Evolutionary conservation across 257 asterid genomes (phyloP).

Genomic region (Solanum boliviense): DNA sequence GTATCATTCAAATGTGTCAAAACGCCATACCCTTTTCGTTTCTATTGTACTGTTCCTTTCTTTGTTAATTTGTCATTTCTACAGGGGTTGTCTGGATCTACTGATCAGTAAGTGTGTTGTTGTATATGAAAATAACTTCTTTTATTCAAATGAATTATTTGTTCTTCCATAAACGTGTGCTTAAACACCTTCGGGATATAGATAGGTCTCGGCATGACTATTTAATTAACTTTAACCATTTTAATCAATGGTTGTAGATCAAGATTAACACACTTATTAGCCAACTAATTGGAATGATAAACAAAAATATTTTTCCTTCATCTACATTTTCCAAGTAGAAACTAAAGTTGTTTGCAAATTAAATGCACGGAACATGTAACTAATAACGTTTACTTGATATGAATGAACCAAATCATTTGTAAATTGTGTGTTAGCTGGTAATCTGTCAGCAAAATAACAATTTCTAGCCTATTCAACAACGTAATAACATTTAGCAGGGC

Average conservation of each 20-base stretch:
- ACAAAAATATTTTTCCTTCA: background rate
- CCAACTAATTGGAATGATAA: background rate
- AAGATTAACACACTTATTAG: background rate
- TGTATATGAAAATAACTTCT: slow-evolving; percentile 4
- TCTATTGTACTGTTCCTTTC: background rate
- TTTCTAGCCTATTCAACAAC: background rate
- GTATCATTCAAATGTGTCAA: slow-evolving; percentile 9
- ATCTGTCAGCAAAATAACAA: background rate
- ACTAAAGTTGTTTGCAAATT: background rate
- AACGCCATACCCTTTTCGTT: background rate
- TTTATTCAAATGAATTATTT: background rate
- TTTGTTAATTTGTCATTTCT: slow-evolving; percentile 6
- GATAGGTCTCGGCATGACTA: background rate
- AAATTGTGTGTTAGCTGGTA: background rate
- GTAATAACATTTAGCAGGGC: no score
- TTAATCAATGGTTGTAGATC: background rate
- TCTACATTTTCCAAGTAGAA: background rate
- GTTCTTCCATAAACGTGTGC: background rate
- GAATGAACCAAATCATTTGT: background rate
- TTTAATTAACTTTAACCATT: background rate
- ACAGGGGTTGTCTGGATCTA: background rate
- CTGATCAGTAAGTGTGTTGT: background rate
- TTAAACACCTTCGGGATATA: background rate
- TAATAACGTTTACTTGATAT: background rate
- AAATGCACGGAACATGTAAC: background rate